Conservation (phyloP, 2,329 filamentous ascomycete species). For the Huntiella savannae region DNA sequence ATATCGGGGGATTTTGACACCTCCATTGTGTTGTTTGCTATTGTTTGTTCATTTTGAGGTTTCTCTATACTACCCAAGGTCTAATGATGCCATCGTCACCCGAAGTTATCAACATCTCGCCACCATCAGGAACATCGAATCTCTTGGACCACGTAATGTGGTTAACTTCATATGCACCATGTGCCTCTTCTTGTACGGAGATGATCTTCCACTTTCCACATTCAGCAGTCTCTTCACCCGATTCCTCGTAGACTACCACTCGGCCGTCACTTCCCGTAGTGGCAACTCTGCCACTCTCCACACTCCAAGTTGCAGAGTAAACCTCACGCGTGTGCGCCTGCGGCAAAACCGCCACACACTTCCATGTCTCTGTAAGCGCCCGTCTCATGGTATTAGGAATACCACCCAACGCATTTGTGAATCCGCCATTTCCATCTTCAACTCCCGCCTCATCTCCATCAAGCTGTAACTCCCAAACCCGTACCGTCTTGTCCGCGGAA, state of each 20-base stretch:
- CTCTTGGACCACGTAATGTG: constrained; percentile 74
- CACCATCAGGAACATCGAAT: constrained; percentile 41
- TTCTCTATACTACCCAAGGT: constrained; percentile 43
- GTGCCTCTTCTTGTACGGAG: constrained; percentile 50
- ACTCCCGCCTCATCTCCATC: constrained; percentile 19
- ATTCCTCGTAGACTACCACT: constrained; percentile 61
- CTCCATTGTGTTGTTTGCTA: constrained; percentile 6
- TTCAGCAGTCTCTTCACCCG: constrained; percentile 3
- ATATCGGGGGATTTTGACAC: neutral
- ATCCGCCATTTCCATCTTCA: constrained; percentile 17
- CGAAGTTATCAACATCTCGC: constrained; percentile 72
- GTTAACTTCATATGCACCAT: constrained; percentile 89
- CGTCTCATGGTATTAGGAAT: constrained; percentile 84
- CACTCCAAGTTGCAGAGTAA: constrained; percentile 75
- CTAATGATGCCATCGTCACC: constrained; percentile 81
- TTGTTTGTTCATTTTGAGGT: constrained; percentile 9
- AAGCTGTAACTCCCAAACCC: constrained; percentile 55
- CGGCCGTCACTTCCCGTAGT: constrained; percentile 76
- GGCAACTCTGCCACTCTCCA: constrained; percentile 55
- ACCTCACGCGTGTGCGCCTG: constrained; percentile 58
- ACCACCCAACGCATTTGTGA: constrained; percentile 24
- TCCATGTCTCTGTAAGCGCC: constrained; percentile 64
- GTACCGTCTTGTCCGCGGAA: constrained; percentile 64
- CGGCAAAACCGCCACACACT: constrained; percentile 57
- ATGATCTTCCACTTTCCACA: constrained; percentile 47